Percentiles rank a stretch among this genome's conserved stretches.
Evolutionary conservation across 345 rosid genomes (phyloP).

Genomic region (Citrus hindsii): DNA sequence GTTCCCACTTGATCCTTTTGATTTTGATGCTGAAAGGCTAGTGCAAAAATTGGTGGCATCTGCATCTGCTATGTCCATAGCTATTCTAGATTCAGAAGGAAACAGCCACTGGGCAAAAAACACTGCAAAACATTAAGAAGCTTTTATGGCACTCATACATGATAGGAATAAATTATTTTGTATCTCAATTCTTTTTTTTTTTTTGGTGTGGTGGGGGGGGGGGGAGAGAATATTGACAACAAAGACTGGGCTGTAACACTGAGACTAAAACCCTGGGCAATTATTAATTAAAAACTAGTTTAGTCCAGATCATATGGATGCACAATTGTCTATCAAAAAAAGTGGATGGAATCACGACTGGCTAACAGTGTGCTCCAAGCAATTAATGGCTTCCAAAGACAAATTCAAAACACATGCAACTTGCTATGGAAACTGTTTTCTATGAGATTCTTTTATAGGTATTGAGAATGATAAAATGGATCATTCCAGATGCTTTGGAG

Average conservation of each 20-base stretch:
- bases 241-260: background rate
- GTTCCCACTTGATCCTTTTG: slow-evolving; percentile 16
- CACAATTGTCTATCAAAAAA: background rate
- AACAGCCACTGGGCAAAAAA: slow-evolving; percentile 34
- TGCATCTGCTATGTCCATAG: slow-evolving; percentile 42
- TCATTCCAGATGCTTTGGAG: background rate
- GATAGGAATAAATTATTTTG: no score
- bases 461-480: background rate
- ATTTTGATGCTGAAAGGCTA: slow-evolving; percentile 8
- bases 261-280: background rate
- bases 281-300: background rate
- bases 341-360: no score
- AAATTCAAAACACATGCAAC: no score
- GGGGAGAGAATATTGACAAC: background rate
- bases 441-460: background rate
- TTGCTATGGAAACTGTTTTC: background rate
- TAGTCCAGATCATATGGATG: background rate
- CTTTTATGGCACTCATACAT: background rate
- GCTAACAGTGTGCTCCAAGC: no score
- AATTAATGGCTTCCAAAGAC: no score
- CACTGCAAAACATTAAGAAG: slow-evolving; percentile 27
- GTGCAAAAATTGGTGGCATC: slow-evolving; percentile 17
- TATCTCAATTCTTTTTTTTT: no score
- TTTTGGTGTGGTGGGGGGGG: no score
- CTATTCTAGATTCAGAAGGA: slow-evolving; percentile 45